Base-by-base conservation (phyloP, 441 rosid genomes). In the Kokia cookei region DNA sequence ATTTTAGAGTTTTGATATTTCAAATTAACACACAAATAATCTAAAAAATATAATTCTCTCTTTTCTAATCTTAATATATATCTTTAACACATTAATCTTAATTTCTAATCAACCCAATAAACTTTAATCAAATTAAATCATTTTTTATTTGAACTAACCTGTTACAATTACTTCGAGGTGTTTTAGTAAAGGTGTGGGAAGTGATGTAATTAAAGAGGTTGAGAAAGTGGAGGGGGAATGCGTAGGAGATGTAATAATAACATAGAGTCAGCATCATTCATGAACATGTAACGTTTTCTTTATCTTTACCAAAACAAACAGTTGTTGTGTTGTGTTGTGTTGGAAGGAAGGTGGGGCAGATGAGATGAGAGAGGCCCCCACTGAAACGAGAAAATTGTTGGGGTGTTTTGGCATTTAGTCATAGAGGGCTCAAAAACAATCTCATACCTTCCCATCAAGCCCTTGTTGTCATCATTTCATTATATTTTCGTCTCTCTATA, bases 381-480 rank as follows among this genome's bases (percentile, higher is more conserved):
- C 78, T 13, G 51, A 47, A 85, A 82, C 79, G 84, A 79, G 84
- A 79, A 75, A 75, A 77, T 67, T 77, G 86, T 75, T 70, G 68
- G 29, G 29, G 24, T 69, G 26, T 82, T 79, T 77, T 65, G 81
- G 75, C 75, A 29, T 72, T 26, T 80, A 80, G 60, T 37, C 69
- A 10, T 24, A 10, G 62, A 32, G 59, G 73, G 72, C 75, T 78
- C 65, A 62, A 54, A 67, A 60, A 76, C 73, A 35, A 53, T 53
- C 58, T 22, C 58, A 53, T 22, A n/a, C 58, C 59, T 19, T 19
- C 9, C 57, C 57, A 53, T 53, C 57, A 53, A 2, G 22, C 17
- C 57, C 19, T 2, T 7, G 10, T 54, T n/a, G 3, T 54, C 60
- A 55, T 22, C 29, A 55, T 55, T 19, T 22, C 29, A 55, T 55